Evolutionary conservation across 2,329 filamentous ascomycete species (phyloP).

Genomic region (Pseudocercospora ulei): DNA sequence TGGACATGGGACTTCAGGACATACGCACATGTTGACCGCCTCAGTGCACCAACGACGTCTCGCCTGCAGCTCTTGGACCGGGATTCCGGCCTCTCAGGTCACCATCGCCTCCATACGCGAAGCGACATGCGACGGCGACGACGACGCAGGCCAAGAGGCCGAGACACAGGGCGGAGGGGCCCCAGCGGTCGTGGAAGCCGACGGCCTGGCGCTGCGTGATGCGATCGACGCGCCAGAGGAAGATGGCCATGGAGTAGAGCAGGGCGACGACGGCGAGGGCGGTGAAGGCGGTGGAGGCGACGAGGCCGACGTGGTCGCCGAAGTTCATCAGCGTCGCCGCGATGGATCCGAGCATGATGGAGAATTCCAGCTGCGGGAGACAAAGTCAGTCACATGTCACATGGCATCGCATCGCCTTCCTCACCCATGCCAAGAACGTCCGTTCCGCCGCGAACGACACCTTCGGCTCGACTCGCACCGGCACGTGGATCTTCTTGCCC

Average conservation of each 20-base stretch:
- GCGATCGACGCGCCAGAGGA: constrained; percentile 76
- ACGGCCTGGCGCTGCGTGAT: constrained; percentile 78
- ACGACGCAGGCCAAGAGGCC: constrained; percentile 62
- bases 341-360: constrained; percentile 83
- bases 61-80: constrained; percentile 1
- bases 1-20: too few species aligned
- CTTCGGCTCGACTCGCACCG: constrained; percentile 91
- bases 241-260: constrained; percentile 73
- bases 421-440: constrained; percentile 87
- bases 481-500: constrained; percentile 87
- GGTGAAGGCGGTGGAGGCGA: constrained; percentile 60
- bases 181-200: constrained; percentile 82
- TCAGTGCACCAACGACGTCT: too few species aligned
- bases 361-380: constrained; percentile 68
- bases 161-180: constrained; percentile 65
- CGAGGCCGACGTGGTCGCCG: constrained; percentile 54
- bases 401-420: too few species aligned
- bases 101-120: constrained; percentile 47
- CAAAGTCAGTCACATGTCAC: too few species aligned
- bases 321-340: constrained; percentile 79
- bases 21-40: too few species aligned
- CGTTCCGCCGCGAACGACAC: constrained; percentile 94
- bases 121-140: constrained; percentile 70
- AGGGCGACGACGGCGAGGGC: constrained; percentile 66
- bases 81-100: constrained; percentile 31